A percentile compares a stretch with the other conserved stretches of the same genome.
phyloP scores from a whole-genome alignment of 2,329 filamentous ascomycete species.

The Sarocladiaceae sp. region DNA sequence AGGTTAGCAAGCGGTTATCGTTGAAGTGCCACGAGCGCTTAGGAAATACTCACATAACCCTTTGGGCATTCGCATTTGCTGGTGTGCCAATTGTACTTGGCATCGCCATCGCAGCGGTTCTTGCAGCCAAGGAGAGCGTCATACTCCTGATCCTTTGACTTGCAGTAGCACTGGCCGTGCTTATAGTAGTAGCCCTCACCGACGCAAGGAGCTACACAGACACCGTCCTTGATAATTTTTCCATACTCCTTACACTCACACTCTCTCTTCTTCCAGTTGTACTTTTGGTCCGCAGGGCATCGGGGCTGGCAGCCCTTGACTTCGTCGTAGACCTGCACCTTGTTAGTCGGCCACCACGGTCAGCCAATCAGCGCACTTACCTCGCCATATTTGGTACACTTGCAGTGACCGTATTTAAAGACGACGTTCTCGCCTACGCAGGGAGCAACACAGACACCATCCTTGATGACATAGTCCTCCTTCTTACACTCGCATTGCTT shows the following conservation, averaged over 20 bases:
- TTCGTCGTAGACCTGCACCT: no score
- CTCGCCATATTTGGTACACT: no score
- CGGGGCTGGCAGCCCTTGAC: no score
- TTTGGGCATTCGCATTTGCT: not conserved
- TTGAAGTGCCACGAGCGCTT: no score
- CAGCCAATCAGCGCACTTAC: no score
- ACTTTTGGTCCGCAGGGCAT: not conserved
- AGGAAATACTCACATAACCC: not conserved
- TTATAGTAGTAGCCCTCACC: not conserved
- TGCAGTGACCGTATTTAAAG: no score
- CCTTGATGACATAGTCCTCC: not conserved
- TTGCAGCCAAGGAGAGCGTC: not conserved
- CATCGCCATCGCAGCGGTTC: constrained; percentile 2
- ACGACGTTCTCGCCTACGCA: not conserved
- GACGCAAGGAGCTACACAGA: not conserved
- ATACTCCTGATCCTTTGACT: not conserved
- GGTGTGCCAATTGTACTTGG: not conserved
- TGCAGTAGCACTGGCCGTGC: constrained; percentile 1
- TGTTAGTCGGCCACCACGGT: no score
- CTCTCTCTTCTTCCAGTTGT: not conserved
- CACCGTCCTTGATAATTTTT: not conserved
- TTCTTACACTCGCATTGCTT: not conserved
- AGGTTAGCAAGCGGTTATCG: no score
- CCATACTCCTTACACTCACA: not conserved
- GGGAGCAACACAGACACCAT: not conserved